A percentile compares a stretch with the other conserved stretches of the same genome.
phyloP scores from a whole-genome alignment of 2,329 filamentous ascomycete species.

The Aspergillus fumigatiaffinis region DNA sequence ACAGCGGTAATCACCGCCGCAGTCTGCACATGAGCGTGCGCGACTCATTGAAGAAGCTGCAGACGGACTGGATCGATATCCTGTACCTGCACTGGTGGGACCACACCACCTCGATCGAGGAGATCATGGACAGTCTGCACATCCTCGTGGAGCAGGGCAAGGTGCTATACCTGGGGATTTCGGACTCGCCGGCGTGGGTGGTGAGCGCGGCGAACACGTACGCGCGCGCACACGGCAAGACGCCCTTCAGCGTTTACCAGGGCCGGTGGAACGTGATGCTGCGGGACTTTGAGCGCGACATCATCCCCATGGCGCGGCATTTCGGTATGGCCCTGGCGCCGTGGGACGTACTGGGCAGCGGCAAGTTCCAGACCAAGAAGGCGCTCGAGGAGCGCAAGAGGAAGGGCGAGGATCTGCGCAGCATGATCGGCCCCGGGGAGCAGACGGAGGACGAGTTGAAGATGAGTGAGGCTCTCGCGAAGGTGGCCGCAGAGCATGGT shows the following conservation, averaged over 20 bases:
- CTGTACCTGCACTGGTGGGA: constrained; percentile 57
- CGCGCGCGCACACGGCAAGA: constrained; percentile 37
- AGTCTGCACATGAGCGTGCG: constrained; percentile 42
- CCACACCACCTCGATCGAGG: constrained; percentile 36
- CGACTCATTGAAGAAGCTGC: constrained; percentile 47
- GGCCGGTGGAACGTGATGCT: constrained; percentile 38
- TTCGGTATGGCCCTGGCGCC: constrained; percentile 50
- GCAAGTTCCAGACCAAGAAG: constrained; percentile 49
- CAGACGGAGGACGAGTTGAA: constrained; percentile 49
- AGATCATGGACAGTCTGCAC: constrained; percentile 38
- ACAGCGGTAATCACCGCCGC: constrained; percentile 41
- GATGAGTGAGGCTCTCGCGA: constrained; percentile 55
- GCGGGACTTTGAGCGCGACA: constrained; percentile 41
- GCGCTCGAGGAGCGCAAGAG: constrained; percentile 44
- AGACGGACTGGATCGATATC: constrained; percentile 52
- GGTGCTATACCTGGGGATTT: constrained; percentile 41
- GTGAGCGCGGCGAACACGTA: constrained; percentile 39
- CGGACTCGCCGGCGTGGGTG: constrained; percentile 40
- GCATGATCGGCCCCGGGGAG: constrained; percentile 18
- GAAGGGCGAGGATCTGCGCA: constrained; percentile 40
- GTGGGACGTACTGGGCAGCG: constrained; percentile 57
- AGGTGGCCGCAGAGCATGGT: constrained; percentile 56
- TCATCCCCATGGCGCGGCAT: constrained; percentile 39
- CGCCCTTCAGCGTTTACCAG: constrained; percentile 39
- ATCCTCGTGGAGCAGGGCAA: constrained; percentile 38